Percentiles rank a stretch among this genome's conserved stretches.
Evolutionary conservation across 1,284 basidiomycete genomes (phyloP).

Genomic region (Sanghuangporus sanghuang): DNA sequence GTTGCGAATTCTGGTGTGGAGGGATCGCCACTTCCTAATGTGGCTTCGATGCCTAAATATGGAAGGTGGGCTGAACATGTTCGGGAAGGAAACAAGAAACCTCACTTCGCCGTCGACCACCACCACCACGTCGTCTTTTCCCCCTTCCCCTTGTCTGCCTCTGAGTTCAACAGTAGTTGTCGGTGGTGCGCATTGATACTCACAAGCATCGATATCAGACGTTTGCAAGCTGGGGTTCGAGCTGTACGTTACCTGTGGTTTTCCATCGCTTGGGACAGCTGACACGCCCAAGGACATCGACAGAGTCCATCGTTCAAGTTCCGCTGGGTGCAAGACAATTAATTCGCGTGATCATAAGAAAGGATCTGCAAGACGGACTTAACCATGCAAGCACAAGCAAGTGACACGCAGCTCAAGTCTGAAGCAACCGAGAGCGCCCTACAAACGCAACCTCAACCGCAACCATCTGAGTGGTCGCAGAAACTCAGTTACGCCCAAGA

Average conservation of each 20-base stretch:
- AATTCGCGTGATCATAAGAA: not conserved
- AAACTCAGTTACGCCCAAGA: slow-evolving; percentile 42
- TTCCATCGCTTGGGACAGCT: not conserved
- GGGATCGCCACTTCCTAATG: not conserved
- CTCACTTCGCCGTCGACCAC: not conserved
- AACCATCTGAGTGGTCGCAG: slow-evolving; percentile 43
- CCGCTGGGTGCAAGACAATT: not conserved
- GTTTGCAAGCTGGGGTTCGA: too few relatives aligned
- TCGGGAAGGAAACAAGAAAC: not conserved
- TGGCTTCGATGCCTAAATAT: not conserved
- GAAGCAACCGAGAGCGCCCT: slow-evolving; percentile 1
- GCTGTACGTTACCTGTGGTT: too few relatives aligned
- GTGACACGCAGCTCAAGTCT: not conserved
- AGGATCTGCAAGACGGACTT: not conserved
- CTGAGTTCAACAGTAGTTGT: not conserved
- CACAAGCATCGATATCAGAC: not conserved
- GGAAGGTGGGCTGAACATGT: not conserved
- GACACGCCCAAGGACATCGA: not conserved
- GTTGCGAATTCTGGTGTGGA: not conserved
- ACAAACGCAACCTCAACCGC: not conserved
- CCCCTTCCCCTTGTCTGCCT: not conserved
- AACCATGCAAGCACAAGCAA: slow-evolving; percentile 2
- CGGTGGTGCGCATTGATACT: not conserved
- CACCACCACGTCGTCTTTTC: not conserved
- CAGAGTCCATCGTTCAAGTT: not conserved